phyloP scores from a whole-genome alignment of 345 rosid species.

The Rhizophora apiculata region DNA sequence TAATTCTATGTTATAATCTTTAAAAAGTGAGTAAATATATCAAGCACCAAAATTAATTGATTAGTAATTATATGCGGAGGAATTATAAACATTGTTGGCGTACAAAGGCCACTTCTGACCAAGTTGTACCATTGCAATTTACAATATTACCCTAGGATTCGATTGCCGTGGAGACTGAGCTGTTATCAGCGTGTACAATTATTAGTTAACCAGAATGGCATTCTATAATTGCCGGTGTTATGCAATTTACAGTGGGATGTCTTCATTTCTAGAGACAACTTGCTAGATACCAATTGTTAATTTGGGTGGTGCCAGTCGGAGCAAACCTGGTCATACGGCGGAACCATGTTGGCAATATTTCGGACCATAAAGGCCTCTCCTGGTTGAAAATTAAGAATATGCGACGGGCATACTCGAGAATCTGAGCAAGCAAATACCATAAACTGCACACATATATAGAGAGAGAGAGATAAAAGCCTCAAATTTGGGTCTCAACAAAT shows the following conservation, averaged over 20 bases:
- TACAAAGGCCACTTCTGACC: too few relatives aligned
- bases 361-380: conserved; percentile 97
- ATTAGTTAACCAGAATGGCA: not conserved
- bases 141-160: not conserved
- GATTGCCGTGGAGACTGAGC: not conserved
- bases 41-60: too few relatives aligned
- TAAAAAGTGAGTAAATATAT: too few relatives aligned
- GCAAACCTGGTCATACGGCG: conserved; percentile 67
- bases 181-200: not conserved
- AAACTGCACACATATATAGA: conserved; percentile 47
- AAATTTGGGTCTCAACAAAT: not conserved
- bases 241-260: too few relatives aligned
- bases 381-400: conserved; percentile 79
- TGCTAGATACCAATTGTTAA: not conserved
- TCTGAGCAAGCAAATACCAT: conserved; percentile 97
- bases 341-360: conserved; percentile 97
- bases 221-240: not conserved
- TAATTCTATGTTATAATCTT: too few relatives aligned
- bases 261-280: not conserved
- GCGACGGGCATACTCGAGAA: conserved; percentile 93
- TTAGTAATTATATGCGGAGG: too few relatives aligned
- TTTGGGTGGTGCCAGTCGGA: not conserved
- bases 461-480: not conserved
- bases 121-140: too few relatives aligned
- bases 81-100: too few relatives aligned